Conservation (phyloP, 192 early-diverging fungal species). For the Diversispora eburnea region DNA sequence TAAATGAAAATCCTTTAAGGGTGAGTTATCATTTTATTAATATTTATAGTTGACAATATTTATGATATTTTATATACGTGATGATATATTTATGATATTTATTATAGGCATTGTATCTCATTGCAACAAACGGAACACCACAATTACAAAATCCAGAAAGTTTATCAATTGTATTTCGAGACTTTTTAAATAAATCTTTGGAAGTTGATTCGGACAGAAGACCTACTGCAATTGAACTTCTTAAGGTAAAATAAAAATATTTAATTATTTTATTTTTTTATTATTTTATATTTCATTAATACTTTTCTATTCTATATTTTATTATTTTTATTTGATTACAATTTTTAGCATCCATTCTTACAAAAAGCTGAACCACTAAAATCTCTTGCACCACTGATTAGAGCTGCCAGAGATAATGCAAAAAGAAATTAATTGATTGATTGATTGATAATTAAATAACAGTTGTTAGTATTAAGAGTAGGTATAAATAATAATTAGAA, state of each 20-base stretch:
- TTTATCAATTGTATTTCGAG: conserved; percentile 69
- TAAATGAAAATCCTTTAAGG: conserved; percentile 88
- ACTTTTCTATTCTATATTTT: too few species aligned
- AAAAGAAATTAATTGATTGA: background rate
- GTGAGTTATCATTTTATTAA: conserved; percentile 27
- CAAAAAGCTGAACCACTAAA: conserved; percentile 75
- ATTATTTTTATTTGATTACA: background rate
- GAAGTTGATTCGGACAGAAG: conserved; percentile 82
- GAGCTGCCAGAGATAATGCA: conserved; percentile 59
- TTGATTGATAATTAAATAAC: too few species aligned
- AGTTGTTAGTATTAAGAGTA: too few species aligned
- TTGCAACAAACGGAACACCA: conserved; percentile 95
- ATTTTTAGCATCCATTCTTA: conserved; percentile 74
- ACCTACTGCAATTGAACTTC: conserved; percentile 72
- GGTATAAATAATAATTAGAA: too few species aligned
- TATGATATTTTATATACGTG: conserved; percentile 49
- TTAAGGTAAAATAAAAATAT: conserved; percentile 35
- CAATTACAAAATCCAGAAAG: conserved; percentile 83
- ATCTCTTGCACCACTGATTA: conserved; percentile 79
- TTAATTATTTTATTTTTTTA: too few species aligned
- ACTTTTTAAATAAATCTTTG: conserved; percentile 78
- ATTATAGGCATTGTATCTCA: conserved; percentile 76
- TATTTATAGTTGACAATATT: background rate
- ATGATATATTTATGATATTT: conserved; percentile 17
- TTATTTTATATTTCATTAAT: too few species aligned